A percentile compares a stretch with the other conserved stretches of the same genome.
phyloP scores from a whole-genome alignment of 2,329 filamentous ascomycete genomes.

The Diplodia intermedia region DNA sequence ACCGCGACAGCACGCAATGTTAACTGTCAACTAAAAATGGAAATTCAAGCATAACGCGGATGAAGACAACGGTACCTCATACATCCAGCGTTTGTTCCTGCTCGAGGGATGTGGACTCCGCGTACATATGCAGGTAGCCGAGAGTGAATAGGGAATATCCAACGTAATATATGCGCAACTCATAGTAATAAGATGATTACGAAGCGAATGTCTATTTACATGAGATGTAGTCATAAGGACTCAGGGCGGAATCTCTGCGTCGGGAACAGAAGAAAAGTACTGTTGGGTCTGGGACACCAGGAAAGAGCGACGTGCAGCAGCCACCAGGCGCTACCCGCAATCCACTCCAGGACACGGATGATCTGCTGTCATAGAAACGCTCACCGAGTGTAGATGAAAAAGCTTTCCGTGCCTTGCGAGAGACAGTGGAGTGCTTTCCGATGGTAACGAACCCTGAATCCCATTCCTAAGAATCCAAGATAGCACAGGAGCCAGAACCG shows the following conservation, averaged over 20 bases:
- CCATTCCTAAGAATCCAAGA: background rate
- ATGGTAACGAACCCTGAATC: background rate
- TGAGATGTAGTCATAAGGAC: background rate
- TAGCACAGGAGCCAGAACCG: background rate
- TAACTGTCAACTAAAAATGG: too few species aligned
- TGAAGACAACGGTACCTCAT: too few species aligned
- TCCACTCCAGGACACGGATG: background rate
- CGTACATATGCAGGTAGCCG: background rate
- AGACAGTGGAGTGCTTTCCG: too few species aligned
- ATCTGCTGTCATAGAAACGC: background rate
- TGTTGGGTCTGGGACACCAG: background rate
- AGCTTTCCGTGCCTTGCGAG: too few species aligned
- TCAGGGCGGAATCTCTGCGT: background rate
- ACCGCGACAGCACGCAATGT: too few species aligned
- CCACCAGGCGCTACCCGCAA: background rate
- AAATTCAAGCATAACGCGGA: too few species aligned
- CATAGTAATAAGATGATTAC: background rate
- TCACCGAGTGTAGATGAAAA: background rate
- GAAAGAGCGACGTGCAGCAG: background rate
- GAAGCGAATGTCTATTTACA: slow-evolving; percentile 2
- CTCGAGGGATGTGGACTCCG: too few species aligned
- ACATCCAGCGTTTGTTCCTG: too few species aligned
- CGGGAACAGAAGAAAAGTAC: too few species aligned
- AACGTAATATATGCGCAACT: background rate
- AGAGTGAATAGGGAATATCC: background rate